These are phyloP conservation scores for Amoeboaphelidium occidentale DNA, from an alignment of 371 early-diverging fungal species.

Conservation along the genomic window DNA sequence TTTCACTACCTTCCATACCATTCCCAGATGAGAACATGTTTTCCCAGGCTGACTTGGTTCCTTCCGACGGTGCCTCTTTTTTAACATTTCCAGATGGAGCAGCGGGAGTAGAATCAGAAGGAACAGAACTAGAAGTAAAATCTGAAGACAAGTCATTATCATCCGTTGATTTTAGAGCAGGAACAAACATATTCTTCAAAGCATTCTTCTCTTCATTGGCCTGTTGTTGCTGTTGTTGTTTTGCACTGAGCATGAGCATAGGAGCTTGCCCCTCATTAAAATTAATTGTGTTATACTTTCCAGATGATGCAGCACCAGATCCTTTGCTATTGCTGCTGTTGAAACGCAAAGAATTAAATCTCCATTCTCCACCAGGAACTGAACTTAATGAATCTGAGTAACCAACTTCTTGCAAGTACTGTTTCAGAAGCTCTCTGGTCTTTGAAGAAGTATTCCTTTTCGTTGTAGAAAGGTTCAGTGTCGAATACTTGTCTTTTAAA, in stretches of 20 bases:
- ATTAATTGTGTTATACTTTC: not conserved
- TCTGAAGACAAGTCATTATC: no score
- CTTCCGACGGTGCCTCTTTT: not conserved
- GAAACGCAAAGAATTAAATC: not conserved
- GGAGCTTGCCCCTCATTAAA: not conserved
- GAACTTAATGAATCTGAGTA: not conserved
- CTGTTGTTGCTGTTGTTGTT: no score
- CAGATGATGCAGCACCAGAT: not conserved
- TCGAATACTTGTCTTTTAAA: not conserved
- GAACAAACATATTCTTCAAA: no score
- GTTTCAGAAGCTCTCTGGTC: not conserved
- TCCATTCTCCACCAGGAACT: no score
- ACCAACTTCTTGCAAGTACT: not conserved
- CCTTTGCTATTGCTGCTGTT: not conserved
- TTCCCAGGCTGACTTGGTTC: not conserved
- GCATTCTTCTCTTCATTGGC: no score
- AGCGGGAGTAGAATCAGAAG: not conserved
- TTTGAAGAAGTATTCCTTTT: not conserved
- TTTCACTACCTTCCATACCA: not conserved
- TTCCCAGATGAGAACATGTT: not conserved
- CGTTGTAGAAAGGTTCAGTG: no score
- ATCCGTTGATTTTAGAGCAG: no score
- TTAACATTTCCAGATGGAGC: not conserved
- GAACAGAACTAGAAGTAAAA: not conserved
- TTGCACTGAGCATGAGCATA: not conserved